Evolutionary conservation across 805 yeast genomes (phyloP), one percentile per base, ranked within the genome.

Genomic region (Candida boleticola): DNA sequence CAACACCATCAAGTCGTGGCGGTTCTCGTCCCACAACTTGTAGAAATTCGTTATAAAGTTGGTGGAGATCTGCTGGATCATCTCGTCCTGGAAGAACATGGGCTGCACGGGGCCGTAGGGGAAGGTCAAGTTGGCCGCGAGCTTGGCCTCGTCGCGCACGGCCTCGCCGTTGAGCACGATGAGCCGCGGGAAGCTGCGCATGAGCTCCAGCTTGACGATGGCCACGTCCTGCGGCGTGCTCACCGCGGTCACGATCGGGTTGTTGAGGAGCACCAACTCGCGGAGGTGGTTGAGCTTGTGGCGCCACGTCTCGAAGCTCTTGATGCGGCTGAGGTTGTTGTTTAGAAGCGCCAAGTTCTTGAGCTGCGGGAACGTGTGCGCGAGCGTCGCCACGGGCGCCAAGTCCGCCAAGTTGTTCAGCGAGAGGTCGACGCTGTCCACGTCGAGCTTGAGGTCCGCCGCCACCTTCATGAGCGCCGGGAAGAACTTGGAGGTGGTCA

Each of bases 401-500:
- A 87, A 72, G 53, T 88, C 95, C 20, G 65, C 63, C 30, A 93
- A 61, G 42, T 74, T 73, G 59, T 68, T 93, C 37, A 52, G 50
- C 3, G 90, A 77, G 27, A 89, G 61, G 59, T 83, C 85, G 5
- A 90, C 78, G 43, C 89, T 82, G 23, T 82, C 83, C 3, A 89
- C 83, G 21, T 77, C 80, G n/a, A 70, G 47, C 42, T 69, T 68
- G 40, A 64, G 48, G 40, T 78, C 77, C 3, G 69, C 64, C 1
- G 96, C 96, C 6, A 92, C 63, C 57, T 84, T 86, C 85, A 92
- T 79, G 49, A 93, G 65, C 0, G 98, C 98, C 9, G 89, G 85
- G 60, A 92, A 89, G 76, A 89, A 83, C 61, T 92, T 93, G 11
- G 90, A 75, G 26, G 83, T 75, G 1, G 87, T 80, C 9, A 80